These are phyloP conservation scores for Evansstolkia leycettana DNA, from an alignment of 495 filamentous ascomycete genomes.

Conservation along the genomic window DNA sequence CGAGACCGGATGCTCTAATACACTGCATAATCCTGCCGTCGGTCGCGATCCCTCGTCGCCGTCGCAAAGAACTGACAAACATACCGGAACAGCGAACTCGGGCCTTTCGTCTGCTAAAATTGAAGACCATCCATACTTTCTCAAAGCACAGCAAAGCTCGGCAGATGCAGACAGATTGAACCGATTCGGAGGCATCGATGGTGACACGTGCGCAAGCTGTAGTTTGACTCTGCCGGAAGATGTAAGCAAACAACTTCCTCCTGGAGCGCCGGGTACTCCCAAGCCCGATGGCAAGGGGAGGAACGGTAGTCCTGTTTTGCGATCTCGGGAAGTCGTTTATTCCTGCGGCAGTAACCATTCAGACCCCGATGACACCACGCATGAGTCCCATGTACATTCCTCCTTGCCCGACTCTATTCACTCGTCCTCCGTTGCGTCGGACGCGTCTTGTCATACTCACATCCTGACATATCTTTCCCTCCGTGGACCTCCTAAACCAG, in stretches of 20 bases:
- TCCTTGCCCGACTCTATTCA: slow-evolving; percentile 33
- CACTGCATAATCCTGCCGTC: slow-evolving; percentile 6
- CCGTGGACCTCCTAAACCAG: slow-evolving; percentile 60
- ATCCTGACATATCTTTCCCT: slow-evolving; percentile 79
- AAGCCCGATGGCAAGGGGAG: slow-evolving; percentile 36
- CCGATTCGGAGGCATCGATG: slow-evolving; percentile 23
- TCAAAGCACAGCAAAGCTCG: slow-evolving; percentile 20
- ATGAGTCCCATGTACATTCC: slow-evolving; percentile 23
- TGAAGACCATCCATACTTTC: slow-evolving; percentile 34
- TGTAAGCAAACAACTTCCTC: slow-evolving; percentile 40
- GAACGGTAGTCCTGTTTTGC: slow-evolving; percentile 45
- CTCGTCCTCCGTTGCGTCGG: slow-evolving; percentile 33
- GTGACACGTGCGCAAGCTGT: slow-evolving; percentile 47
- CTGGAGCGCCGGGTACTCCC: slow-evolving; percentile 37
- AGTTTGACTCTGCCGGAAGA: slow-evolving; percentile 41
- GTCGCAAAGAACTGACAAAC: slow-evolving; percentile 4
- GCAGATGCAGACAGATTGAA: slow-evolving; percentile 20
- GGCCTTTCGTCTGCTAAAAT: slow-evolving; percentile 20
- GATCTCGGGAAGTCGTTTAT: slow-evolving; percentile 37
- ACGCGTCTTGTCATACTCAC: slow-evolving; percentile 55
- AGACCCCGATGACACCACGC: slow-evolving; percentile 25
- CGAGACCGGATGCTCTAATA: slow-evolving; percentile 12
- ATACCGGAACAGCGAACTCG: slow-evolving; percentile 2
- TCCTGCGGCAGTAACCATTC: slow-evolving; percentile 30
- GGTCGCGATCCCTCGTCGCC: slow-evolving; percentile 7